Evolutionary conservation across 2,329 filamentous ascomycete genomes (phyloP).

Genomic region (Paecilomyces sp.): DNA sequence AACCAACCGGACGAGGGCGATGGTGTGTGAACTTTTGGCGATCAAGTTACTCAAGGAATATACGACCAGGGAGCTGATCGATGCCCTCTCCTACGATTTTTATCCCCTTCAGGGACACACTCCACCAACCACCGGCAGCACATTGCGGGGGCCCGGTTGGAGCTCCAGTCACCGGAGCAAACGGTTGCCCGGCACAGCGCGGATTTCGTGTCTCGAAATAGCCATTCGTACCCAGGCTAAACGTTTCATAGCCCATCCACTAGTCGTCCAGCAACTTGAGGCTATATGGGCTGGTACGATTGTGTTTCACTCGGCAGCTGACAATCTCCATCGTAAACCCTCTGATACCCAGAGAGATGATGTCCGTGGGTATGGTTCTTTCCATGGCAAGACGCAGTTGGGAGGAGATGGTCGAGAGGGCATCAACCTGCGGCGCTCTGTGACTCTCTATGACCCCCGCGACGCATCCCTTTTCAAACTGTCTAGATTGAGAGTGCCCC

Average conservation of each 20-base stretch:
- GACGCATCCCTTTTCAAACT: constrained; percentile 89
- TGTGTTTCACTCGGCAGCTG: constrained; percentile 84
- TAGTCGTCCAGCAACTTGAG: constrained; percentile 91
- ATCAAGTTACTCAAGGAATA: constrained; percentile 88
- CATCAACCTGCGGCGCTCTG: constrained; percentile 54
- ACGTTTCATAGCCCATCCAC: constrained; percentile 80
- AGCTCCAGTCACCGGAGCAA: constrained; percentile 32
- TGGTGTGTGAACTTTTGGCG: constrained; percentile 84
- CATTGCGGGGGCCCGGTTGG: constrained; percentile 28
- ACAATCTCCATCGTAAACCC: constrained; percentile 66
- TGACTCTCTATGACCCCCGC: constrained; percentile 80
- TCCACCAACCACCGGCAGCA: constrained; percentile 32
- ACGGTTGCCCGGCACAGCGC: constrained; percentile 53
- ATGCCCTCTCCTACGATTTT: constrained; percentile 91
- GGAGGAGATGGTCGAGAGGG: not conserved
- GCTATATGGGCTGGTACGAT: constrained; percentile 96
- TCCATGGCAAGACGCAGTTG: constrained; percentile 8
- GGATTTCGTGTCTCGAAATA: constrained; percentile 86
- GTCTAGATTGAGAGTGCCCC: constrained; percentile 80
- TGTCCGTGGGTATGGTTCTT: constrained; percentile 16
- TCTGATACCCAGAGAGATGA: constrained; percentile 21
- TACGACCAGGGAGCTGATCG: constrained; percentile 80
- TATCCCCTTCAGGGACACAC: constrained; percentile 79
- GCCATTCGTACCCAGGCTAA: constrained; percentile 91
- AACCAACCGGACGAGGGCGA: constrained; percentile 72